Evolutionary conservation across 73 alveolate species (phyloP).

Genomic region (Paramecium primaurelia): DNA sequence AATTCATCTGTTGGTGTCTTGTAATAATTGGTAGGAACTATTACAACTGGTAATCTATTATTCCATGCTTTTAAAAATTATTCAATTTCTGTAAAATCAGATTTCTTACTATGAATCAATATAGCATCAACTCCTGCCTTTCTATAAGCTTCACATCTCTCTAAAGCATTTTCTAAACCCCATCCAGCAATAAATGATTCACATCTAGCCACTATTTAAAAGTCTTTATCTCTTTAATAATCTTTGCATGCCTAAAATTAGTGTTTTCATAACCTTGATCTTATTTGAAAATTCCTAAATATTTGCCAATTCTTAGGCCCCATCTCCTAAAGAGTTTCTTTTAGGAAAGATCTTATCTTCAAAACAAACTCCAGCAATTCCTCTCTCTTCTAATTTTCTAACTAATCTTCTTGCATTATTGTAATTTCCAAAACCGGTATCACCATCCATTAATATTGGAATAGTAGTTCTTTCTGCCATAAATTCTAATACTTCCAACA

Average conservation of each 20-base stretch:
- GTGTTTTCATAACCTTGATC: conserved; percentile 38
- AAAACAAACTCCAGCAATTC: conserved; percentile 86
- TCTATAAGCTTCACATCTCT: conserved; percentile 85
- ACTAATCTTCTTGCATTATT: conserved; percentile 85
- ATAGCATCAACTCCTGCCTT: conserved; percentile 93
- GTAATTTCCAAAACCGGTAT: conserved; percentile 85
- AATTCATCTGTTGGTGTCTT: conserved; percentile 78
- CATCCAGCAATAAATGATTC: conserved; percentile 89
- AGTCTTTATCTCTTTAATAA: conserved; percentile 72
- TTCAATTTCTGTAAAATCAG: conserved; percentile 77
- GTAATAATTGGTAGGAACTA: conserved; percentile 89
- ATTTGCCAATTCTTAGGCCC: conserved; percentile 80
- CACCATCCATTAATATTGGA: conserved; percentile 89
- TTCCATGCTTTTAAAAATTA: conserved; percentile 77
- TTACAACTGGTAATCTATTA: conserved; percentile 77
- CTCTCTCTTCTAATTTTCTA: conserved; percentile 78
- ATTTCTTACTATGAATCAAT: conserved; percentile 76
- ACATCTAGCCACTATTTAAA: conserved; percentile 80
- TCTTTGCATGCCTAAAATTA: conserved; percentile 71
- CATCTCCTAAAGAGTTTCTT: conserved; percentile 81
- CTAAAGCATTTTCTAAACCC: conserved; percentile 84
- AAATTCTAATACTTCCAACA: conserved; percentile 66
- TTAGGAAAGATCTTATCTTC: conserved; percentile 87
- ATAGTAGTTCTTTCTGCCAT: conserved; percentile 79
- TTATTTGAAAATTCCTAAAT: conserved; percentile 79